These are phyloP conservation scores for Ophiostoma sp. DNA, from an alignment of 2,329 filamentous ascomycete species.

Conservation along the genomic window DNA sequence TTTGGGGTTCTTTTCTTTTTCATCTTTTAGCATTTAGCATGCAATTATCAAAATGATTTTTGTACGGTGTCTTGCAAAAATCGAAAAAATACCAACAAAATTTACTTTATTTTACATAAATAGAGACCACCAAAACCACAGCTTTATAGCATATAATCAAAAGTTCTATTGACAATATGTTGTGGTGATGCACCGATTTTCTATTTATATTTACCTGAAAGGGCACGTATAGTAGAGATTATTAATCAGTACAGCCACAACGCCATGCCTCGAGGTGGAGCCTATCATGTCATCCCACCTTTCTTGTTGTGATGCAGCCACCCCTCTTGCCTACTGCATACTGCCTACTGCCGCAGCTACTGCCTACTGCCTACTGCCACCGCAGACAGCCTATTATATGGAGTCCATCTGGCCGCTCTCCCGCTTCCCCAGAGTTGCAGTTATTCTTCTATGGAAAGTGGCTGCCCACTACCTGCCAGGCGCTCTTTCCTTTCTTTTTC, in stretches of 20 bases:
- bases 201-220: neutral
- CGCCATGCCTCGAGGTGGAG: neutral
- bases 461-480: neutral
- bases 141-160: neutral
- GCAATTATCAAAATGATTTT: too few species aligned
- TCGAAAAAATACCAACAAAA: neutral
- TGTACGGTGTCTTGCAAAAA: too few species aligned
- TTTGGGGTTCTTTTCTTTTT: too few species aligned
- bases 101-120: neutral
- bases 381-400: neutral
- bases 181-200: neutral
- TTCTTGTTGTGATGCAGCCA: neutral
- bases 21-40: too few species aligned
- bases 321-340: neutral
- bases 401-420: neutral
- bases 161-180: neutral
- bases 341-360: too few species aligned
- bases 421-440: neutral
- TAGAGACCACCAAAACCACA: neutral
- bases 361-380: neutral
- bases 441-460: neutral
- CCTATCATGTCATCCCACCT: neutral
- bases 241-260: neutral
- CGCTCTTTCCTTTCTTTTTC: conserved; percentile 10
- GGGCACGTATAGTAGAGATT: too few species aligned